Evolutionary conservation across 23 red algal genomes (phyloP), one percentile per base, ranked within the genome.

Genomic region (Gracilaria vermiculophylla): DNA sequence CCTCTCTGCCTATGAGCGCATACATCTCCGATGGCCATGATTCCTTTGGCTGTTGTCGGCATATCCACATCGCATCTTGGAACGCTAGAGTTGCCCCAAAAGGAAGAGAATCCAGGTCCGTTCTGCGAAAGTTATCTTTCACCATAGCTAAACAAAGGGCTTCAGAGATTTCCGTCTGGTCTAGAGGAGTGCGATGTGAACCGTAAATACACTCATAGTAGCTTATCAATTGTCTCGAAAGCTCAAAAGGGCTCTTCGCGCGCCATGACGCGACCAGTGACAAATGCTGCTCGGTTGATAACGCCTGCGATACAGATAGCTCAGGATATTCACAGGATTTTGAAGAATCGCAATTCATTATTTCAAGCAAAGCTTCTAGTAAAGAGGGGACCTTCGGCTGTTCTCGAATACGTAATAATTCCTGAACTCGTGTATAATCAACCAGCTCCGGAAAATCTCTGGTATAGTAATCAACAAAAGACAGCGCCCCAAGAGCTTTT

Each of bases 1-100:
- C 92, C 58, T 95, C 92, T 45, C 92, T 86, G 17, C 92, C 92
- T n/a, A 95, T 85, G 41, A 95, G 92, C 23, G 83, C 70, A 86
- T 64, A 88, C 41, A 64, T 85, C 73, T 62, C 21, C 15, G 31
- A 69, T 13, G 80, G 78, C 93, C 56, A 95, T 15, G 61, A 51
- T 19, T 29, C 37, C 21, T 85, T 76, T 2, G 85, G 85, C 35
- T 67, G 48, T 24, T 77, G 51, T 7, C 77, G 82, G 43, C 80
- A 95, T 10, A 34, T 37, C 52, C 64, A 85, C 42, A 95, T 56
- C 28, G 87, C 84, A 54, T 95, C 85, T 78, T 83, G 78, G 28
- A 95, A 41, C 23, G 87, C 78, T 9, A 90, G 70, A 3, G 86
- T 60, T 8, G 83, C 64, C 32, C 93, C 87, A 29, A 81, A 83